Percentiles rank a stretch among this genome's conserved stretches.
Evolutionary conservation across 2,329 filamentous ascomycete species (phyloP).

Genomic region (Exserohilum turcica): DNA sequence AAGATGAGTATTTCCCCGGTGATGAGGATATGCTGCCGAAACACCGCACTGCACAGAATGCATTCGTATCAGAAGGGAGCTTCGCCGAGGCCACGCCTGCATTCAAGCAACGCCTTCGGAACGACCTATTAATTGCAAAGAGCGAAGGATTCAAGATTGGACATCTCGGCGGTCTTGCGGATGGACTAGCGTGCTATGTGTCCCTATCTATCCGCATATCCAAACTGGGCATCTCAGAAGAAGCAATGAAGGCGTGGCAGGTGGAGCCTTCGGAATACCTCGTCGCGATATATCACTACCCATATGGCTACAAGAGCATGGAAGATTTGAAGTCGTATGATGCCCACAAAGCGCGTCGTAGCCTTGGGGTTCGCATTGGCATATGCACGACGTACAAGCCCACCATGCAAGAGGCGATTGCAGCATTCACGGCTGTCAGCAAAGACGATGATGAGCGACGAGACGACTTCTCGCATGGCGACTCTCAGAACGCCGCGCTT

Average conservation of each 20-base stretch:
- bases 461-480: slow-evolving; percentile 25
- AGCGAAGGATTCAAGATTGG: slow-evolving; percentile 73
- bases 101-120: slow-evolving; percentile 54
- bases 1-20: slow-evolving; percentile 42
- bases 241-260: slow-evolving; percentile 78
- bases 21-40: slow-evolving; percentile 49
- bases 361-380: slow-evolving; percentile 69
- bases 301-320: slow-evolving; percentile 64
- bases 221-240: slow-evolving; percentile 74
- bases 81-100: slow-evolving; percentile 30
- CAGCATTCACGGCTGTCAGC: slow-evolving; percentile 55
- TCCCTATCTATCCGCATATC: slow-evolving; percentile 71
- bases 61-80: not conserved
- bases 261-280: slow-evolving; percentile 70
- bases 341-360: slow-evolving; percentile 39
- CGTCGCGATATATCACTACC: slow-evolving; percentile 71
- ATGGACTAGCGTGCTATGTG: slow-evolving; percentile 59
- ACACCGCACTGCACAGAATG: slow-evolving; percentile 14
- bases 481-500: slow-evolving; percentile 22
- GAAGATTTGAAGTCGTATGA: slow-evolving; percentile 58
- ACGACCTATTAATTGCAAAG: slow-evolving; percentile 67
- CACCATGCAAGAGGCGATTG: slow-evolving; percentile 58
- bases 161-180: slow-evolving; percentile 59
- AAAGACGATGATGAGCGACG: slow-evolving; percentile 39
- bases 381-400: slow-evolving; percentile 77